A percentile compares a stretch with the other conserved stretches of the same genome.
Conservation (phyloP, 2,329 filamentous ascomycete species). For the Diaporthe longicolla region DNA sequence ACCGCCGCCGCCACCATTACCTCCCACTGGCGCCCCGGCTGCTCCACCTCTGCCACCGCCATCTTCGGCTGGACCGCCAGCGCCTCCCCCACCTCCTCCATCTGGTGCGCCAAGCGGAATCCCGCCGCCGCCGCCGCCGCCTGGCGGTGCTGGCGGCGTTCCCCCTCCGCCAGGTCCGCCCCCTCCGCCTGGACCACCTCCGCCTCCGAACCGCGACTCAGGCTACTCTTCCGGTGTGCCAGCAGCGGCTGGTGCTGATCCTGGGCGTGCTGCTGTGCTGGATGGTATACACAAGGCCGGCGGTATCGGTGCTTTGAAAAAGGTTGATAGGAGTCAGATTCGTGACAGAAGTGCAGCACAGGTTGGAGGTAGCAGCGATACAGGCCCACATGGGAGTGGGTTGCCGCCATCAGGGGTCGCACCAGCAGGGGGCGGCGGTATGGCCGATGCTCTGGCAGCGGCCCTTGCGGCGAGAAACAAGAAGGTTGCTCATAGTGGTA, state of each 20-base stretch:
- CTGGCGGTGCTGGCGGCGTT: slow-evolving; percentile 48
- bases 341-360: slow-evolving; percentile 77
- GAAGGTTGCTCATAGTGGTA: slow-evolving; percentile 96
- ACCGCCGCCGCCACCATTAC: slow-evolving; percentile 57
- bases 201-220: slow-evolving; percentile 70
- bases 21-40: slow-evolving; percentile 50
- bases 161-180: slow-evolving; percentile 48
- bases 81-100: slow-evolving; percentile 62
- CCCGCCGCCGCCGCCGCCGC: slow-evolving; percentile 56
- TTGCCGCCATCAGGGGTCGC: slow-evolving; percentile 66
- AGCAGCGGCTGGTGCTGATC: slow-evolving; percentile 57
- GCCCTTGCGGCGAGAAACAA: slow-evolving; percentile 87
- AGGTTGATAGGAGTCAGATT: slow-evolving; percentile 79
- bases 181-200: slow-evolving; percentile 57
- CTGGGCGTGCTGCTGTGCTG: slow-evolving; percentile 72
- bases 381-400: slow-evolving; percentile 66
- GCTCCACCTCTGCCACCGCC: slow-evolving; percentile 58
- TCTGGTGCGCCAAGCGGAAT: slow-evolving; percentile 47
- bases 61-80: slow-evolving; percentile 54
- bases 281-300: slow-evolving; percentile 81
- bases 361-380: slow-evolving; percentile 64
- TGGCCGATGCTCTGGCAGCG: slow-evolving; percentile 87
- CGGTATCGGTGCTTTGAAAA: slow-evolving; percentile 78
- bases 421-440: slow-evolving; percentile 73
- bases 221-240: slow-evolving; percentile 70